Percentiles rank a stretch among this genome's conserved stretches.
phyloP scores from a whole-genome alignment of 169 alveolate genomes.

The Amoebophrya sp. region DNA sequence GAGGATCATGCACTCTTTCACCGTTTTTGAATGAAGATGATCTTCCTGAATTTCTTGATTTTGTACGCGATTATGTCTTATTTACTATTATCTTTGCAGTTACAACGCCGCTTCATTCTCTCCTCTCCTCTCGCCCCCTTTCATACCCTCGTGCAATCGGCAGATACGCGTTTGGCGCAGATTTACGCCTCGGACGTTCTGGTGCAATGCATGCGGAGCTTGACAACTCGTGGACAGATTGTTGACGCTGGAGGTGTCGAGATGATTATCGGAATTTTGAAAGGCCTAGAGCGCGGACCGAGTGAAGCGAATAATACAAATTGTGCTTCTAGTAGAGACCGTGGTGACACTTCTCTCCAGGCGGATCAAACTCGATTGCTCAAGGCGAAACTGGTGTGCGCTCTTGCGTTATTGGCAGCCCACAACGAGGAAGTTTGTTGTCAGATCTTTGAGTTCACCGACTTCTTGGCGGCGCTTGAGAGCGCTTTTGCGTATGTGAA shows the following conservation, averaged over 20 bases:
- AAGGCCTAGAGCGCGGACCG: neutral
- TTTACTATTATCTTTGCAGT: no score
- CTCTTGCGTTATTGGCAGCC: neutral
- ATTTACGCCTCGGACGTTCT: conserved; percentile 1
- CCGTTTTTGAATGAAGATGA: no score
- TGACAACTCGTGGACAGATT: neutral
- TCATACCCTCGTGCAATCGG: neutral
- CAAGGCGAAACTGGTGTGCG: conserved; percentile 14
- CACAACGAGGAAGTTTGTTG: neutral
- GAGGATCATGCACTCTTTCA: no score
- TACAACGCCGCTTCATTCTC: no score
- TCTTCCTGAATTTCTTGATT: no score
- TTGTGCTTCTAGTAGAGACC: neutral
- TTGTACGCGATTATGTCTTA: no score
- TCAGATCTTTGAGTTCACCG: conserved; percentile 12
- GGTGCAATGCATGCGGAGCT: conserved; percentile 19
- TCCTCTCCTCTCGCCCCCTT: no score
- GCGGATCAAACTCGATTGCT: neutral
- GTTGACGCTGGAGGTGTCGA: neutral
- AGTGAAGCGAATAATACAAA: neutral
- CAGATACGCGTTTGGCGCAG: conserved; percentile 12
- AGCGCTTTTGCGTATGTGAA: neutral
- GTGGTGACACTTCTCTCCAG: neutral
- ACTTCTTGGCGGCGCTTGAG: neutral
- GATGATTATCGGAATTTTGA: neutral